These are phyloP conservation scores for Hymenochaete sp. DNA, from an alignment of 1,284 basidiomycete genomes.

Conservation along the genomic window DNA sequence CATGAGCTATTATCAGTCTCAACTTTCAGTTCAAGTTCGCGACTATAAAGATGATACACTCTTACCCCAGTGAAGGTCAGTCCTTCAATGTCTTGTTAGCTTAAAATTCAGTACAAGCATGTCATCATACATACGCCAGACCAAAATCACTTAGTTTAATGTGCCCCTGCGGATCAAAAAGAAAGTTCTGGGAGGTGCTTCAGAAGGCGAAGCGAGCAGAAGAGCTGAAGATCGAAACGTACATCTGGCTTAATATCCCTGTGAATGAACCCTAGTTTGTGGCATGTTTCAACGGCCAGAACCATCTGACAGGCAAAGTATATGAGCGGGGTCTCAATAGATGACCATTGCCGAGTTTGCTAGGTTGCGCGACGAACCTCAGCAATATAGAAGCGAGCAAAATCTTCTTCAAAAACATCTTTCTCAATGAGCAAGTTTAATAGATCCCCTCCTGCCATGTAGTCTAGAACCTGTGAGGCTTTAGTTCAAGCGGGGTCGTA, in stretches of 20 bases:
- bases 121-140: conserved; percentile 60
- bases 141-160: conserved; percentile 95
- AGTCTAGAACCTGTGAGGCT: conserved; percentile 74
- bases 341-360: no score
- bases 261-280: conserved; percentile 93
- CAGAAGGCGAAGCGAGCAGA: neutral
- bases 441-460: conserved; percentile 94
- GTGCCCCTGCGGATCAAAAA: conserved; percentile 89
- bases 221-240: conserved; percentile 28
- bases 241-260: conserved; percentile 94
- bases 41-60: no score
- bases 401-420: conserved; percentile 89
- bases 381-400: conserved; percentile 91
- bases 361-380: no score
- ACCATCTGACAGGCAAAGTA: conserved; percentile 60
- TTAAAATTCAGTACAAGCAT: conserved; percentile 12
- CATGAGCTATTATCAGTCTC: no score
- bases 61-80: conserved; percentile 85
- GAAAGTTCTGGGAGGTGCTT: conserved; percentile 72
- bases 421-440: conserved; percentile 91
- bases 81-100: conserved; percentile 34
- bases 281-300: conserved; percentile 90
- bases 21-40: no score
- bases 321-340: conserved; percentile 7
- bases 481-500: conserved; percentile 28